A percentile compares a stretch with the other conserved stretches of the same genome.
Conservation (phyloP, 2,329 filamentous ascomycete genomes). For the Fusarium austroafricanum region DNA sequence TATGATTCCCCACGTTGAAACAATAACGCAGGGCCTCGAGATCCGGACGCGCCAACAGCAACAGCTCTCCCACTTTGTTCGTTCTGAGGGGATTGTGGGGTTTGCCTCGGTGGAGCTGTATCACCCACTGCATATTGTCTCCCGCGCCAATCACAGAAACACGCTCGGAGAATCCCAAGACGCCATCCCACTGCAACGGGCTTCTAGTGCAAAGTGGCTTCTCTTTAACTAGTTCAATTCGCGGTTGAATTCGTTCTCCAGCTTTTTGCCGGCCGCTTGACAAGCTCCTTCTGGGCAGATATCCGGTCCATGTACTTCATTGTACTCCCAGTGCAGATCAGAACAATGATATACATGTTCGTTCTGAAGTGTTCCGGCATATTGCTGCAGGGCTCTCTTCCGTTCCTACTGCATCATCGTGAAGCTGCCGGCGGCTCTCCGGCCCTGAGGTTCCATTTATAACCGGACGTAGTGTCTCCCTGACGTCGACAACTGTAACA, state of each 20-base stretch:
- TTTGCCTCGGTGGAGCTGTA: conserved; percentile 42
- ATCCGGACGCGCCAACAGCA: conserved; percentile 35
- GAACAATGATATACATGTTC: conserved; percentile 15
- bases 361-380: conserved; percentile 18
- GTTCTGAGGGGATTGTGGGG: conserved; percentile 46
- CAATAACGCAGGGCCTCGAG: conserved; percentile 33
- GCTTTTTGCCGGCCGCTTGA: conserved; percentile 34
- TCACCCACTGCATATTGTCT: conserved; percentile 43
- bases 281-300: conserved; percentile 33
- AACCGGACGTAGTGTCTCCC: conserved; percentile 10
- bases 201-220: conserved; percentile 35
- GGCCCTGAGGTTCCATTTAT: conserved; percentile 31
- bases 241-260: conserved; percentile 32
- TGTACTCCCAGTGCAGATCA: conserved; percentile 4
- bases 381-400: conserved; percentile 19
- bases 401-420: not conserved
- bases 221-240: conserved; percentile 34
- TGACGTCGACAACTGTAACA: conserved; percentile 20
- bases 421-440: conserved; percentile 36
- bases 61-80: conserved; percentile 31
- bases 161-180: conserved; percentile 28
- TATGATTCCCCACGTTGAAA: conserved; percentile 46
- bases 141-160: conserved; percentile 48
- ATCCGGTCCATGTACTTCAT: conserved; percentile 17
- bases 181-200: conserved; percentile 41